Base-by-base conservation (phyloP, 208 protist genomes). In the Leishmania major region DNA sequence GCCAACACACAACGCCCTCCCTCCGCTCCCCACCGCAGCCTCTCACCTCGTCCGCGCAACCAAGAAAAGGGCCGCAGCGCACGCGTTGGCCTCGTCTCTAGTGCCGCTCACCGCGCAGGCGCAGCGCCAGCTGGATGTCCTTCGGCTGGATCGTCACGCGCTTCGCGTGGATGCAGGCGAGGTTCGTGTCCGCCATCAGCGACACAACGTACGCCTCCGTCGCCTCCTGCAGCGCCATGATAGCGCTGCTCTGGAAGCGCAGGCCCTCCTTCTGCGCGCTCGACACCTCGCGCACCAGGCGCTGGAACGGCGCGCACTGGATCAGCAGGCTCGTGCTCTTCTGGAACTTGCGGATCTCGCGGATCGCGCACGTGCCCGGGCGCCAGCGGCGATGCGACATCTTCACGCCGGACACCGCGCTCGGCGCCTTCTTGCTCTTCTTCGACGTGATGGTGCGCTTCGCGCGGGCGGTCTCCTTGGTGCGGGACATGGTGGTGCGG, bases 391-490 rank as follows among this genome's bases (percentile, higher is more conserved):
- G 70, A 6, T 75, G 70, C 57, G 98, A 96, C 94, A 99, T 99
- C 96, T 99, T 99, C 72, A 99, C 90, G 83, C 99, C 98, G 31
- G 97, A 89, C 53, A 87, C 72, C 37, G 94, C 96, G 93, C 99
- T 99, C 82, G 96, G 92, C 35, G 99, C 99, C 57, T 99, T 98
- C 95, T 99, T n/a, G n/a, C n/a, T n/a, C n/a, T n/a, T n/a, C n/a
- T n/a, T n/a, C n/a, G n/a, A n/a, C n/a, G n/a, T n/a, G n/a, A n/a
- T n/a, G n/a, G n/a, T n/a, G n/a, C n/a, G n/a, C n/a, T n/a, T n/a
- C n/a, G n/a, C n/a, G n/a, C n/a, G n/a, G 69, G 99, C 97, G 59
- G 98, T 99, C 88, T 99, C 98, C 94, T 99, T 99, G 31, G 98
- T 99, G 88, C 98, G 94, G 77, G 98, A 98, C 98, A 99, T 99